Conservation (phyloP, 805 yeast species). For the Citeromyces matritensis region DNA sequence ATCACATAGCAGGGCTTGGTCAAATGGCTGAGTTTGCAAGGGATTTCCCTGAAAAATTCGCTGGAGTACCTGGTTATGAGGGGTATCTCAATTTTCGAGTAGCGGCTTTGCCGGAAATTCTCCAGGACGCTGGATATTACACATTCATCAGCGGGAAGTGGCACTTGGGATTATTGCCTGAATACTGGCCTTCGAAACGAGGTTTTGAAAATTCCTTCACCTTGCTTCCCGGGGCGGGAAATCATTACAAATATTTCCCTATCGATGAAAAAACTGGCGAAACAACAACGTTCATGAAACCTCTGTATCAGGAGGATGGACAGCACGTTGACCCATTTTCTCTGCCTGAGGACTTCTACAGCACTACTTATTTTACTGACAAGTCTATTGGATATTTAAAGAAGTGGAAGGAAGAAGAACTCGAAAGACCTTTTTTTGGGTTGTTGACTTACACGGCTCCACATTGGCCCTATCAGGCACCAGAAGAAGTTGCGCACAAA, state of each 20-base stretch:
- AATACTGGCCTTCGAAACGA: conserved; percentile 30
- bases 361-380: conserved; percentile 26
- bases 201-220: conserved; percentile 37
- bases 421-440: conserved; percentile 37
- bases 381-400: conserved; percentile 21
- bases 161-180: conserved; percentile 36
- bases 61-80: conserved; percentile 37
- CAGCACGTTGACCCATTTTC: conserved; percentile 17
- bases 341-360: conserved; percentile 31
- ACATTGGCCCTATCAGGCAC: conserved; percentile 57
- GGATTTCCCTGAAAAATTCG: conserved; percentile 19
- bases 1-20: conserved; percentile 45
- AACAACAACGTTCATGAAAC: conserved; percentile 18
- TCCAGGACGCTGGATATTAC: conserved; percentile 30
- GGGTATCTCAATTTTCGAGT: conserved; percentile 35
- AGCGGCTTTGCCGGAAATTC: conserved; percentile 36
- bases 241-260: conserved; percentile 32
- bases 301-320: conserved; percentile 24
- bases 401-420: conserved; percentile 11
- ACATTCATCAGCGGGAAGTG: conserved; percentile 44
- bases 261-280: conserved; percentile 13
- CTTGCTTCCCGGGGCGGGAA: conserved; percentile 41
- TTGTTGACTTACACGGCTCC: conserved; percentile 47
- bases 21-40: conserved; percentile 36
- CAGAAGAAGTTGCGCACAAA: conserved; percentile 26